A percentile compares a stretch with the other conserved stretches of the same genome.
phyloP scores from a whole-genome alignment of 1,284 basidiomycete species.

The Puccinia sorghi region DNA sequence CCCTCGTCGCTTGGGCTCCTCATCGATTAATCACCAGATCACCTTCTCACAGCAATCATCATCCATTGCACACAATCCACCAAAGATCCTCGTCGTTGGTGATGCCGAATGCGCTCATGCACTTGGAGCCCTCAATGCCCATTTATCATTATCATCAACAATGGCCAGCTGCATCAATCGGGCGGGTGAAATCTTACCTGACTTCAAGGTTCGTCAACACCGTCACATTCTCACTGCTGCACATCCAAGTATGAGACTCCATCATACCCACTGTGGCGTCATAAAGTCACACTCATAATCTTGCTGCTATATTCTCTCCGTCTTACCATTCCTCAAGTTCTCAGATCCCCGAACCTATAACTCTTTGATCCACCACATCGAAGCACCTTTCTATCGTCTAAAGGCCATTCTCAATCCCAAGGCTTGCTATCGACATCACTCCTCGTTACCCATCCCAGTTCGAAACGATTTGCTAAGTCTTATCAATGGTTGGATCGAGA shows the following conservation, averaged over 20 bases:
- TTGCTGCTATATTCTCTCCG: too few species aligned
- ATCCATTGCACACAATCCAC: neutral
- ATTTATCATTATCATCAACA: conserved; percentile 11
- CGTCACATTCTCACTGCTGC: neutral
- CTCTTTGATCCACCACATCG: conserved; percentile 25
- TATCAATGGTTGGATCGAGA: conserved; percentile 30
- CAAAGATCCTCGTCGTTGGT: neutral
- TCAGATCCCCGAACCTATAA: conserved; percentile 29
- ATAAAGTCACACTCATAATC: too few species aligned
- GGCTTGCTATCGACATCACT: neutral
- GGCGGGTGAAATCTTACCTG: conserved; percentile 8
- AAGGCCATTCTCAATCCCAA: conserved; percentile 38
- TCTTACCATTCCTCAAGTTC: too few species aligned
- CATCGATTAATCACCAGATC: neutral
- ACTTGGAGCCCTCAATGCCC: neutral
- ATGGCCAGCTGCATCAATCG: neutral
- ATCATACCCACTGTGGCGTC: too few species aligned
- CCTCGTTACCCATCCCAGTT: neutral
- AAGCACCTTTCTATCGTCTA: conserved; percentile 31
- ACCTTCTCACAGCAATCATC: neutral
- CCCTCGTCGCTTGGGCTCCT: neutral
- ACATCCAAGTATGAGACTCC: neutral
- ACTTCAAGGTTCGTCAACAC: conserved; percentile 20
- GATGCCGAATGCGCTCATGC: neutral
- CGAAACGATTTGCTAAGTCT: conserved; percentile 28